These are phyloP conservation scores for Violaceomyces palustris DNA, from an alignment of 1,284 basidiomycete species.

Conservation along the genomic window DNA sequence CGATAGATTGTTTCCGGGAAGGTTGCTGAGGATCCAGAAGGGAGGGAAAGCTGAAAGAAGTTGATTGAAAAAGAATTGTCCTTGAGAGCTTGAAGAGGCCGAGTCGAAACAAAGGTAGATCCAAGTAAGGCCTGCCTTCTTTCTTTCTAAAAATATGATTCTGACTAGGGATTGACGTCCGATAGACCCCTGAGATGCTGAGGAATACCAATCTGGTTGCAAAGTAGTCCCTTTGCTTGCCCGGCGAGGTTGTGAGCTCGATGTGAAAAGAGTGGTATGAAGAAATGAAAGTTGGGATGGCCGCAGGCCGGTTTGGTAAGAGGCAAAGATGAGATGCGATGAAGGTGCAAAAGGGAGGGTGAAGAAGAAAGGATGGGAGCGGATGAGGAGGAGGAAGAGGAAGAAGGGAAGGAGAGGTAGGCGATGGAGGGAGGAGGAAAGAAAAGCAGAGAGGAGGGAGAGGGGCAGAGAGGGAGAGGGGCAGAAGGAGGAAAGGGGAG, in stretches of 20 bases:
- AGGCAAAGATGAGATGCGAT: background rate
- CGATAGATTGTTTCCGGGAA: too few relatives aligned
- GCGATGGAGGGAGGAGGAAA: background rate
- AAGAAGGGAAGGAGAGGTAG: background rate
- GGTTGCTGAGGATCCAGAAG: too few relatives aligned
- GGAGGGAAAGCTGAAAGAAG: too few relatives aligned
- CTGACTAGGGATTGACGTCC: constrained; percentile 7
- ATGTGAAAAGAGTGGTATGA: constrained; percentile 1
- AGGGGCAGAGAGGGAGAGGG: background rate
- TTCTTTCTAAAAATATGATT: too few relatives aligned
- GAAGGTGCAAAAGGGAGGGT: background rate
- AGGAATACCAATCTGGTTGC: constrained; percentile 6
- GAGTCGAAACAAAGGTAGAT: too few relatives aligned
- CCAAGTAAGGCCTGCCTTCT: too few relatives aligned
- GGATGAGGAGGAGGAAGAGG: constrained; percentile 9
- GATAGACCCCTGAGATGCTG: background rate
- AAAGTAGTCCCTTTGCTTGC: constrained; percentile 3
- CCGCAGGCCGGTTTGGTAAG: background rate
- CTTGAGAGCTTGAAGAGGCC: too few relatives aligned
- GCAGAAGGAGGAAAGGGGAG: too few relatives aligned
- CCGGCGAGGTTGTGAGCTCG: too few relatives aligned
- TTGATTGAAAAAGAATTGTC: too few relatives aligned
- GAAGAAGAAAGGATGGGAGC: background rate
- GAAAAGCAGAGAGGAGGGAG: constrained; percentile 1
- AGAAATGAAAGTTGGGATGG: background rate